These are phyloP conservation scores for Lepiota venenata DNA, from an alignment of 768 basidiomycete species.

Conservation along the genomic window DNA sequence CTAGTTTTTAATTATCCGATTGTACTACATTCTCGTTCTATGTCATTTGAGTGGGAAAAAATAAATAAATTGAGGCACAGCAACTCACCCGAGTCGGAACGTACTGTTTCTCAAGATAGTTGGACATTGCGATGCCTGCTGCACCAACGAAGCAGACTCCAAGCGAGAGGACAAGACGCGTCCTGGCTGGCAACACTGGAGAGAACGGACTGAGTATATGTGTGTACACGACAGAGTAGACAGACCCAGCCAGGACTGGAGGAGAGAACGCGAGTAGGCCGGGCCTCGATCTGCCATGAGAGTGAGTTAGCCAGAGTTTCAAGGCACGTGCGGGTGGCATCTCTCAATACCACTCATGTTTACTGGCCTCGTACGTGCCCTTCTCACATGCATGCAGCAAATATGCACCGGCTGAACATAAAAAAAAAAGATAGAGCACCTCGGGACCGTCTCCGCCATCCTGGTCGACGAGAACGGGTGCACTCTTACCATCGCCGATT, in stretches of 20 bases:
- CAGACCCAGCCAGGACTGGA: constrained; percentile 38
- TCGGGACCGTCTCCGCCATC: constrained; percentile 71
- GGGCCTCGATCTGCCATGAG: background rate
- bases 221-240: background rate
- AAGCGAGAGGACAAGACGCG: constrained; percentile 49
- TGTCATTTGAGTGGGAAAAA: background rate
- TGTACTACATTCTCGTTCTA: too few species aligned
- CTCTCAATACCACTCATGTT: constrained; percentile 48
- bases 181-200: constrained; percentile 50
- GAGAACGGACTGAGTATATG: background rate
- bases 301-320: background rate
- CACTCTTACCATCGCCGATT: constrained; percentile 71
- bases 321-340: background rate
- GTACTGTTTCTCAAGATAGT: constrained; percentile 45
- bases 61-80: background rate
- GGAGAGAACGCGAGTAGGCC: constrained; percentile 21
- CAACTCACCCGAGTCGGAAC: constrained; percentile 15
- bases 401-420: constrained; percentile 1
- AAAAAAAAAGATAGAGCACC: constrained; percentile 75
- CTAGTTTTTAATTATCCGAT: too few species aligned
- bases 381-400: constrained; percentile 3
- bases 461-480: constrained; percentile 71
- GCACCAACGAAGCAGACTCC: constrained; percentile 43
- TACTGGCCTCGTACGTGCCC: constrained; percentile 65
- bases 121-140: constrained; percentile 44